These are phyloP conservation scores for Nicotiana otophora DNA, from an alignment of 257 asterid species.

Conservation along the genomic window DNA sequence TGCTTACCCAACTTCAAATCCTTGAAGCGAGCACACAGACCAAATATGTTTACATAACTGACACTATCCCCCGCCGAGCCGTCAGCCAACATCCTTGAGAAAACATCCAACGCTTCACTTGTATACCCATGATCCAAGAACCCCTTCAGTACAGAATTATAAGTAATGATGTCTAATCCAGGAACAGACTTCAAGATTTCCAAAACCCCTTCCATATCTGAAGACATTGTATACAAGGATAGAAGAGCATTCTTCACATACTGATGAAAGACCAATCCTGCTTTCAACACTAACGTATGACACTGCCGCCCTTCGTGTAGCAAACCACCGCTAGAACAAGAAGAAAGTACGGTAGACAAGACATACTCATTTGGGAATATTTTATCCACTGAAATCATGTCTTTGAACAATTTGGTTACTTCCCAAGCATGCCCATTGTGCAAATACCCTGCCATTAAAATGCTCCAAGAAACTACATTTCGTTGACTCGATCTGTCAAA, in stretches of 20 bases:
- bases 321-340: constrained; percentile 50
- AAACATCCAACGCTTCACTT: constrained; percentile 38
- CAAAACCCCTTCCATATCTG: constrained; percentile 40
- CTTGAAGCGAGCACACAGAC: constrained; percentile 51
- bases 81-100: constrained; percentile 35
- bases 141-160: constrained; percentile 54
- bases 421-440: constrained; percentile 38
- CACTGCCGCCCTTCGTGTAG: constrained; percentile 62
- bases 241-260: constrained; percentile 71
- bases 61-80: constrained; percentile 49
- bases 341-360: constrained; percentile 63
- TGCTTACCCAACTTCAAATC: constrained; percentile 61
- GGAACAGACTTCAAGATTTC: constrained; percentile 43
- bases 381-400: constrained; percentile 43
- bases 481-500: constrained; percentile 65
- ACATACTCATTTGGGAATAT: constrained; percentile 54
- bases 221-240: constrained; percentile 46
- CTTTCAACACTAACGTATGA: constrained; percentile 65
- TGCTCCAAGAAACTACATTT: constrained; percentile 71
- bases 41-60: constrained; percentile 49
- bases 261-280: constrained; percentile 58
- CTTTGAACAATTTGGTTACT: constrained; percentile 40
- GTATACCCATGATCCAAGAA: constrained; percentile 42
- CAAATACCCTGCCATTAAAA: constrained; percentile 65
- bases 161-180: constrained; percentile 49